A percentile compares a stretch with the other conserved stretches of the same genome.
Conservation (phyloP, 164 flowering plant species). For the Echeveria elegans region DNA sequence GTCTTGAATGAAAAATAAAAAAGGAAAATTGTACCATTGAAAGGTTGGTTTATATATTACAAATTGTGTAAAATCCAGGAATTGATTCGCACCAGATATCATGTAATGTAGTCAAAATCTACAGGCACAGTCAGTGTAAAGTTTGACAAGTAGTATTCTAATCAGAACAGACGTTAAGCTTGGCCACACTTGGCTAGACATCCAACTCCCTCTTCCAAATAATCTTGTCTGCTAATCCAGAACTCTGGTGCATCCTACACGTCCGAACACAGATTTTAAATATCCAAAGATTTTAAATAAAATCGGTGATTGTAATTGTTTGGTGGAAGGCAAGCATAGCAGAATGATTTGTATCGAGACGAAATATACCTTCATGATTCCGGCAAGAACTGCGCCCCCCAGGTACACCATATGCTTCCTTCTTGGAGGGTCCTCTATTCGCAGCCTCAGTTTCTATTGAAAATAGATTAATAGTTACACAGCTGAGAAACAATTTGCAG, state of each 20-base stretch:
- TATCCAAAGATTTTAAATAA: too few relatives aligned
- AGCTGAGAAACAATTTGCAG: background rate
- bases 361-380: constrained; percentile 75
- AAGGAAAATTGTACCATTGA: too few relatives aligned
- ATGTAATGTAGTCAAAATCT: too few relatives aligned
- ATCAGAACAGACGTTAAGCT: constrained; percentile 24
- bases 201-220: constrained; percentile 76
- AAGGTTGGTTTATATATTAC: too few relatives aligned
- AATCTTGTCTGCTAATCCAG: constrained; percentile 90
- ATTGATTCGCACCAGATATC: too few relatives aligned
- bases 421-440: constrained; percentile 94
- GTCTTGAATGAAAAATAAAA: too few relatives aligned
- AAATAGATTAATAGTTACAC: background rate
- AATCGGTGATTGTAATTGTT: background rate
- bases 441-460: constrained; percentile 63
- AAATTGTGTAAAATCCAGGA: too few relatives aligned
- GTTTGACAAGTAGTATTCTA: too few relatives aligned
- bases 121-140: too few relatives aligned
- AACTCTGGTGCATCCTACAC: constrained; percentile 95
- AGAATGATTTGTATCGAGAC: background rate
- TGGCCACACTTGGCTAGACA: constrained; percentile 85
- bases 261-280: background rate
- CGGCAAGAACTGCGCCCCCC: constrained; percentile 97
- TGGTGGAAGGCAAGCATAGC: background rate
- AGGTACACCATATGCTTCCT: constrained; percentile 98